Evolutionary conservation across 495 filamentous ascomycete species (phyloP).

Genomic region (Podospora comata): DNA sequence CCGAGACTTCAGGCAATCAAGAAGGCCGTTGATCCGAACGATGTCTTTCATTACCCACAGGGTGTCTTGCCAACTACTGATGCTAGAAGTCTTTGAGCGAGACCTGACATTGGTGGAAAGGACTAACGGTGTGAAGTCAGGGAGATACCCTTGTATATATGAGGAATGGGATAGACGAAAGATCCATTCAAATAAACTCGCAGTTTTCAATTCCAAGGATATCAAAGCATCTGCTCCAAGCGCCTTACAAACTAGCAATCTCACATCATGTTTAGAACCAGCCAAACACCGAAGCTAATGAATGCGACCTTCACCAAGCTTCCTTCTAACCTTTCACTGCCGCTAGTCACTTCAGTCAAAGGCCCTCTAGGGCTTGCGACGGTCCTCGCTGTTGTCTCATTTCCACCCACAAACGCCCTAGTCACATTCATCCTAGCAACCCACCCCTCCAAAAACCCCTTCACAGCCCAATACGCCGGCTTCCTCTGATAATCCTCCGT

Average conservation of each 20-base stretch:
- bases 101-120: background rate
- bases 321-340: background rate
- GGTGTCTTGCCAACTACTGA: conserved; percentile 26
- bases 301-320: background rate
- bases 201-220: background rate
- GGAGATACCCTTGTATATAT: conserved; percentile 2
- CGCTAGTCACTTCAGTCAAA: background rate
- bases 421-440: conserved; percentile 5
- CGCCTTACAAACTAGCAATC: background rate
- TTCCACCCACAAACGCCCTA: background rate
- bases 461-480: conserved; percentile 46
- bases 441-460: conserved; percentile 25
- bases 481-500: conserved; percentile 48
- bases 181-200: background rate
- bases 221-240: background rate
- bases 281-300: background rate
- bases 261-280: background rate
- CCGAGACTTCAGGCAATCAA: conserved; percentile 54
- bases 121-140: background rate
- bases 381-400: background rate
- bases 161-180: background rate
- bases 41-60: conserved; percentile 60
- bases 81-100: background rate
- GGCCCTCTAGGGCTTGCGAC: background rate
- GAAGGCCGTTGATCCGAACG: conserved; percentile 51